Base-by-base conservation (phyloP, 768 basidiomycete genomes). In the Boletus rufocinnamomeus region DNA sequence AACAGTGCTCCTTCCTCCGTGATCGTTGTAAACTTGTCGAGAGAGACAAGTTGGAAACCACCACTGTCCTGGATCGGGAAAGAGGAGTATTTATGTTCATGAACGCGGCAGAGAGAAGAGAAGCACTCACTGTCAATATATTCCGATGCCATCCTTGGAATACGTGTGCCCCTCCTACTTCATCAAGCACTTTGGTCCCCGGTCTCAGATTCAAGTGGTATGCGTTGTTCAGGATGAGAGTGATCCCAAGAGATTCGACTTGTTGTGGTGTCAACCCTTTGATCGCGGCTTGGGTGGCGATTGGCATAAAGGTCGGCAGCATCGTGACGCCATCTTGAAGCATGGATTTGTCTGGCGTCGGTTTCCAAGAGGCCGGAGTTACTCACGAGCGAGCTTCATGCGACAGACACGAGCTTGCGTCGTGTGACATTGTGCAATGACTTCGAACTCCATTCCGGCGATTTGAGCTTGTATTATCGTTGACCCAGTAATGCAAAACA, bases 281-380 rank as follows among this genome's bases (percentile, higher is more conserved):
- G 68, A 95, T 92, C 7, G 93, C 89, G 19, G 89, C 92, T 69
- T 95, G 93, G 5, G 93, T 95, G 3, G 92, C 93, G 10, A 95
- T 92, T 4, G 93, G 93, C 93, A 95, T 95, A 66, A 95, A 95
- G 0, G 93, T 92, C 2, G 93, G 93, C 21, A 94, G 76, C 79
- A 88, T 84, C 2, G 92, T 94, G 40, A 82, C 76, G 10, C 91
- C 91, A 76, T 93, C 91, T 92, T 60, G 25, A 62, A 35, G 21
- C 46, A 34, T 21, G 3, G 50, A 46, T 43, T 52, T 45, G 54
- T 60, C 50, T 50, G 25, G 19, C 21, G 50, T 50, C 25, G 35
- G 43, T n/a, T 48, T 50, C 37, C 4, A 60, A 54, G 57, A 59
- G 34, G 56, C 14, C 57, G 45, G 41, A 2, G 1, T 17, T 19